Conservation (phyloP, 2,329 filamentous ascomycete species). For the Monosporascus sp. region DNA sequence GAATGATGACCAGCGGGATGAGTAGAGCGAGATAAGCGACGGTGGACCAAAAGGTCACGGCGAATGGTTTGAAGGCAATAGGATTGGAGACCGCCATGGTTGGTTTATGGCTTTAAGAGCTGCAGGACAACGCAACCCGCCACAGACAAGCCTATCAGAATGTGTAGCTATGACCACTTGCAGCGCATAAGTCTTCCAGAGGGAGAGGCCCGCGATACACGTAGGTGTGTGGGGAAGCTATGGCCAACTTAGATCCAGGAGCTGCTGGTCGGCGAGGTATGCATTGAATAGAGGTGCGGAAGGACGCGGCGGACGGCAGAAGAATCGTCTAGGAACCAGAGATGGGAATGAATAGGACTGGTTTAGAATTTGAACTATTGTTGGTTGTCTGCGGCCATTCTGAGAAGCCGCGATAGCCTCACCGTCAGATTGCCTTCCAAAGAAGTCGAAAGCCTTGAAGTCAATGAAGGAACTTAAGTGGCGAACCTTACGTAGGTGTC, state of each 20-base stretch:
- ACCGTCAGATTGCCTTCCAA: background rate
- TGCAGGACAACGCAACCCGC: background rate
- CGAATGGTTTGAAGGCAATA: slow-evolving; percentile 71
- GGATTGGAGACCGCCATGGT: slow-evolving; percentile 39
- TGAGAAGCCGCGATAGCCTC: background rate
- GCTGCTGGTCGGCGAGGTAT: background rate
- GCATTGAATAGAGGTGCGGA: background rate
- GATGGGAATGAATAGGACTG: background rate
- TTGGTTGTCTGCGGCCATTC: background rate
- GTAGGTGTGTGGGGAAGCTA: background rate
- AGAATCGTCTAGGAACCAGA: no score
- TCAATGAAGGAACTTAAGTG: no score
- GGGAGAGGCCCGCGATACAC: background rate
- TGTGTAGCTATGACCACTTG: background rate
- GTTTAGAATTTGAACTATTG: background rate
- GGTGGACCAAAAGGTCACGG: slow-evolving; percentile 76
- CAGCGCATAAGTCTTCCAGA: background rate
- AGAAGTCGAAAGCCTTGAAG: no score
- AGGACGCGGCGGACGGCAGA: no score
- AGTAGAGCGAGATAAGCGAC: slow-evolving; percentile 73
- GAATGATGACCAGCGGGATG: slow-evolving; percentile 65
- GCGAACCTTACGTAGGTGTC: no score
- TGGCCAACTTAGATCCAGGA: no score
- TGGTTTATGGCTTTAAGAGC: slow-evolving; percentile 2
- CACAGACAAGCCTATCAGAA: slow-evolving; percentile 6